Evolutionary conservation across 2,329 filamentous ascomycete genomes (phyloP).

Genomic region (Diaporthe longicolla): DNA sequence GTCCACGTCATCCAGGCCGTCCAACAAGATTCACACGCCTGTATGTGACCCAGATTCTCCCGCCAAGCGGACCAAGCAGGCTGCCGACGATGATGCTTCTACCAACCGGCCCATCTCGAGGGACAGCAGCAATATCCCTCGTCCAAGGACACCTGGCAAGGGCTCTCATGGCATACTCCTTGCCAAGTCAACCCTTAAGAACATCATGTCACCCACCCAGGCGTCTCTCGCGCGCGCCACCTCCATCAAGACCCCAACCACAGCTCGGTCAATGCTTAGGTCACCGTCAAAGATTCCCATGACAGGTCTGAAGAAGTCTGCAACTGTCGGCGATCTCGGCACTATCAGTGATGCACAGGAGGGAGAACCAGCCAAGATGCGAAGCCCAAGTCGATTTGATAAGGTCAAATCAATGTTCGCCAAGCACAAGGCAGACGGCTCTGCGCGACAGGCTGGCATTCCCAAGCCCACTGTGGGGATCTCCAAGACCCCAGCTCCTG

Average conservation of each 20-base stretch:
- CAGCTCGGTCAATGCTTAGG: conserved; percentile 59
- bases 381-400: conserved; percentile 67
- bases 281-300: conserved; percentile 67
- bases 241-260: conserved; percentile 67
- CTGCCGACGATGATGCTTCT: conserved; percentile 77
- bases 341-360: conserved; percentile 52
- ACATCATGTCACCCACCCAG: conserved; percentile 83
- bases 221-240: conserved; percentile 75
- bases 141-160: conserved; percentile 61
- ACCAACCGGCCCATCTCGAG: conserved; percentile 72
- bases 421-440: conserved; percentile 54
- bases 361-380: conserved; percentile 53
- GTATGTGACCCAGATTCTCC: conserved; percentile 56
- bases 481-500: conserved; percentile 63
- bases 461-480: conserved; percentile 57
- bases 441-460: conserved; percentile 62
- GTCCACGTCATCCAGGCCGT: conserved; percentile 50
- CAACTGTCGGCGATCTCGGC: conserved; percentile 62
- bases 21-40: conserved; percentile 48
- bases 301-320: conserved; percentile 63
- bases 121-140: conserved; percentile 64
- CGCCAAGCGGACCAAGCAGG: conserved; percentile 80
- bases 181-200: conserved; percentile 65
- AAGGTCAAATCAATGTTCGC: conserved; percentile 72
- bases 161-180: conserved; percentile 55